A percentile compares a stretch with the other conserved stretches of the same genome.
Conservation (phyloP, 2,329 filamentous ascomycete genomes). For the Colletotrichum gigasporum region DNA sequence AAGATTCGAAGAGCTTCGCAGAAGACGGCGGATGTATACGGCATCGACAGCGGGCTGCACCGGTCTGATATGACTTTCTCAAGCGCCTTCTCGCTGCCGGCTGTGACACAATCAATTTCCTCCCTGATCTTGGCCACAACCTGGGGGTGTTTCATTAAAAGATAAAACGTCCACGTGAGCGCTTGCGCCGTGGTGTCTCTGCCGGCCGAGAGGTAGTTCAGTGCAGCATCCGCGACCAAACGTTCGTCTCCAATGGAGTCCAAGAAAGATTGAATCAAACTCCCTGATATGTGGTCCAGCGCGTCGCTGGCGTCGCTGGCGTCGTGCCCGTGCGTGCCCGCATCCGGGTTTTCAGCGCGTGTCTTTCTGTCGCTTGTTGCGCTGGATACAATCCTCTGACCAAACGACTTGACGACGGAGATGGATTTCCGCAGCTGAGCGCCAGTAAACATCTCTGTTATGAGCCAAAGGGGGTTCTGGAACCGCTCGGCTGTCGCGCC, state of each 20-base stretch:
- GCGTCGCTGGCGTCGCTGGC: slow-evolving; percentile 39
- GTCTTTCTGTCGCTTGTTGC: slow-evolving; percentile 54
- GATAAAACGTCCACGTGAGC: slow-evolving; percentile 71
- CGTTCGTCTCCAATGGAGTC: slow-evolving; percentile 63
- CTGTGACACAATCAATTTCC: slow-evolving; percentile 44
- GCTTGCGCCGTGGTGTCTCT: slow-evolving; percentile 73
- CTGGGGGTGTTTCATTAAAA: slow-evolving; percentile 61
- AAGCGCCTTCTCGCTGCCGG: slow-evolving; percentile 25
- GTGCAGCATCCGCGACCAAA: slow-evolving; percentile 70
- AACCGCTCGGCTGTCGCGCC: slow-evolving; percentile 69
- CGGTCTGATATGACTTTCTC: slow-evolving; percentile 40
- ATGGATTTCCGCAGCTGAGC: slow-evolving; percentile 58
- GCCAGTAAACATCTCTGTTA: slow-evolving; percentile 66
- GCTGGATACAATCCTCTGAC: slow-evolving; percentile 64
- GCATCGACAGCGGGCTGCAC: slow-evolving; percentile 51
- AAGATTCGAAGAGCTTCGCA: slow-evolving; percentile 70
- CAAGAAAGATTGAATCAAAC: slow-evolving; percentile 68
- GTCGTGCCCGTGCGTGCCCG: neutral
- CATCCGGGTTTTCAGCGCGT: neutral
- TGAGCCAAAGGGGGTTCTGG: slow-evolving; percentile 70
- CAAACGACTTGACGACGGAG: slow-evolving; percentile 61
- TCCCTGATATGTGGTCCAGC: slow-evolving; percentile 57
- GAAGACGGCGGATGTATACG: slow-evolving; percentile 69
- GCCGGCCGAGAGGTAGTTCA: slow-evolving; percentile 73
- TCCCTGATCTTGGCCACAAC: slow-evolving; percentile 51